Evolutionary conservation across 2,329 filamentous ascomycete species (phyloP).

Genomic region (Neonectria coccinea): DNA sequence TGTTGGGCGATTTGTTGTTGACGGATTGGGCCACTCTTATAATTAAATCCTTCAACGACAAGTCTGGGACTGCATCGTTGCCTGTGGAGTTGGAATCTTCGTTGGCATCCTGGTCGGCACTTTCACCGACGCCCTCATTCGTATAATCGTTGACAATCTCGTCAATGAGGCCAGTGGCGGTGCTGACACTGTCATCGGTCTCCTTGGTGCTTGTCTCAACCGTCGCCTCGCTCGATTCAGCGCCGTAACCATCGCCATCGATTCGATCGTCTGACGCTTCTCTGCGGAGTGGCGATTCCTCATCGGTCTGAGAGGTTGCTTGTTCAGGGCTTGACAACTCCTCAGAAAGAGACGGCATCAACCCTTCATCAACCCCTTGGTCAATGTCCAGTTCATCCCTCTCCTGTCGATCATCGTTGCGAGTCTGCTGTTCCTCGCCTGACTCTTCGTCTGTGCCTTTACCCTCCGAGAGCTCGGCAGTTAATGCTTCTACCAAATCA

Average conservation of each 20-base stretch:
- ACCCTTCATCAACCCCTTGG: not conserved
- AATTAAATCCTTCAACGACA: constrained; percentile 62
- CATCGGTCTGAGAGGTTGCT: not conserved
- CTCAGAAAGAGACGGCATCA: not conserved
- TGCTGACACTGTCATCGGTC: not conserved
- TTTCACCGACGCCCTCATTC: not conserved
- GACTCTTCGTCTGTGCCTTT: constrained; percentile 41
- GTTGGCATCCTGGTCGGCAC: constrained; percentile 4
- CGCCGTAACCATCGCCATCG: not conserved
- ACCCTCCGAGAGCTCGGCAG: constrained; percentile 46
- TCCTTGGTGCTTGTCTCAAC: not conserved
- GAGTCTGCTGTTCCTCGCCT: constrained; percentile 17
- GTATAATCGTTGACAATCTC: not conserved
- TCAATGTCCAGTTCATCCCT: constrained; percentile 13
- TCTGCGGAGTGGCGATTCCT: not conserved
- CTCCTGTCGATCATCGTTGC: constrained; percentile 1
- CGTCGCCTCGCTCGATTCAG: constrained; percentile 14
- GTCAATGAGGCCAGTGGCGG: not conserved
- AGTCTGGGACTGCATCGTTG: constrained; percentile 22
- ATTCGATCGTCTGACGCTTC: not conserved
- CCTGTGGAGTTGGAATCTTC: constrained; percentile 10
- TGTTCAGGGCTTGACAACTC: not conserved
- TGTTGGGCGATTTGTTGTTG: constrained; percentile 54
- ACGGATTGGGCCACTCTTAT: constrained; percentile 62
- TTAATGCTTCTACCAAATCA: constrained; percentile 62